Conservation (phyloP, 768 basidiomycete species). For the Epithele typhae region DNA sequence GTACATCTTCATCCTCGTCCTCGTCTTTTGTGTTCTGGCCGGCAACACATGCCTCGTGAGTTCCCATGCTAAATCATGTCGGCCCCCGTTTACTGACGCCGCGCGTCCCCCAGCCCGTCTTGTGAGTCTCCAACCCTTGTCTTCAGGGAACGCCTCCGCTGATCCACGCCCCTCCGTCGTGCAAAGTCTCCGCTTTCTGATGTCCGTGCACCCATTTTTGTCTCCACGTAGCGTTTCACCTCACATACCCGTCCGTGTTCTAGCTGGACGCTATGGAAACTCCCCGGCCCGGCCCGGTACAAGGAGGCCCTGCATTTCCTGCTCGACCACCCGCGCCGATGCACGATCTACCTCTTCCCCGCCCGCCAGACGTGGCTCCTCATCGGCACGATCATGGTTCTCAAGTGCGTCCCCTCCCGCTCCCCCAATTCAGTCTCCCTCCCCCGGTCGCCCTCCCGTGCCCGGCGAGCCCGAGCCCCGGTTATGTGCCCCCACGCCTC, state of each 20-base stretch:
- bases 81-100: not conserved
- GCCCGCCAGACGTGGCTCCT: conserved; percentile 93
- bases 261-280: conserved; percentile 73
- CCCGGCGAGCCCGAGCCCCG: too few relatives aligned
- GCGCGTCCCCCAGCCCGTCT: not conserved
- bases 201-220: too few relatives aligned
- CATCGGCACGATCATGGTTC: conserved; percentile 52
- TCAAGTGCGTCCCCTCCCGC: too few relatives aligned
- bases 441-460: too few relatives aligned
- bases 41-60: conserved; percentile 54
- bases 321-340: conserved; percentile 89
- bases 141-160: too few relatives aligned
- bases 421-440: too few relatives aligned
- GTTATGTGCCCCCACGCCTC: too few relatives aligned
- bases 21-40: conserved; percentile 45
- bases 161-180: too few relatives aligned
- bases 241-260: too few relatives aligned
- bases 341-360: conserved; percentile 87
- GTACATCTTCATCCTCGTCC: conserved; percentile 38
- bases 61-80: too few relatives aligned
- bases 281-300: conserved; percentile 50
- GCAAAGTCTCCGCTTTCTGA: too few relatives aligned
- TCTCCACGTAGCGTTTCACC: too few relatives aligned
- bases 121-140: conserved; percentile 38
- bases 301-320: conserved; percentile 84